These are phyloP conservation scores for Solanum chiquidenum DNA, from an alignment of 257 asterid species.

Conservation along the genomic window DNA sequence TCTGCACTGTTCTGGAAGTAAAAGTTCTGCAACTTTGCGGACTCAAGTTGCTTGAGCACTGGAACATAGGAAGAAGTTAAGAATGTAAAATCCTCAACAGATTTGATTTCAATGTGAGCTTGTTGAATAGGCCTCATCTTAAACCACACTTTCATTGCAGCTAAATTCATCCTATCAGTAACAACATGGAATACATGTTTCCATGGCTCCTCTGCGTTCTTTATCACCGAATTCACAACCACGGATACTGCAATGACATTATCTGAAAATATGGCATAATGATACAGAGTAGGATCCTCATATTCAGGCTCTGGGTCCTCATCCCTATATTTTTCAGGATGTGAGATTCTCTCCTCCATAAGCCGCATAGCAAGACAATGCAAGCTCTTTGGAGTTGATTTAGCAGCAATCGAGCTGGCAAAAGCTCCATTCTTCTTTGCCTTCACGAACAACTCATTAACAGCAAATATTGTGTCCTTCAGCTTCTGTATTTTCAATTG, in stretches of 20 bases:
- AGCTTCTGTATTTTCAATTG: conserved; percentile 91
- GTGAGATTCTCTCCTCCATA: conserved; percentile 89
- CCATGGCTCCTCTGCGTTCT: conserved; percentile 87
- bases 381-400: conserved; percentile 97
- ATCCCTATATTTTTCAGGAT: conserved; percentile 78
- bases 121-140: conserved; percentile 88
- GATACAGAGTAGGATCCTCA: conserved; percentile 83
- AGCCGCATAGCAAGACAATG: conserved; percentile 97
- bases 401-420: conserved; percentile 75
- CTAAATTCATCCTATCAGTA: conserved; percentile 81
- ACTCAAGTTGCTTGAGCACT: conserved; percentile 57
- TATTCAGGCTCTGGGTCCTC: conserved; percentile 69
- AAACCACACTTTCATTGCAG: conserved; percentile 96
- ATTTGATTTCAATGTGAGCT: conserved; percentile 77
- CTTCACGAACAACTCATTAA: conserved; percentile 76
- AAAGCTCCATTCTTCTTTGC: conserved; percentile 92
- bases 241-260: conserved; percentile 87
- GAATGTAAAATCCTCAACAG: conserved; percentile 60
- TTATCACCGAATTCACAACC: conserved; percentile 76
- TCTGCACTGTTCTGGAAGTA: conserved; percentile 76
- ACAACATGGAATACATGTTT: conserved; percentile 88
- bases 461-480: conserved; percentile 90
- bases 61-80: conserved; percentile 73
- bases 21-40: conserved; percentile 45
- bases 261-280: conserved; percentile 86